Evolutionary conservation across 1,284 basidiomycete genomes (phyloP).

Genomic region (Fomes fomentarius): DNA sequence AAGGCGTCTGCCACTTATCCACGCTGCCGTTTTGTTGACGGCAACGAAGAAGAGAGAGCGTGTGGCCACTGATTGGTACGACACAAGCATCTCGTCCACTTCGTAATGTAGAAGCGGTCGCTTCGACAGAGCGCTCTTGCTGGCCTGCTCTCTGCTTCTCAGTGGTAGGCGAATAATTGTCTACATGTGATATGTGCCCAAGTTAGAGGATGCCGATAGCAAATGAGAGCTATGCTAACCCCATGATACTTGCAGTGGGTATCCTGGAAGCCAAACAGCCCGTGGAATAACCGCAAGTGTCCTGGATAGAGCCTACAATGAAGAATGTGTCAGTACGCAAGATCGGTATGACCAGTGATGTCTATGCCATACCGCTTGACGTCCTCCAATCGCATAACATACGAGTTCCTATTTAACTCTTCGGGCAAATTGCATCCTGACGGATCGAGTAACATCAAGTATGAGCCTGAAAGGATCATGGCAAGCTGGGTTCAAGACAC

Average conservation of each 20-base stretch:
- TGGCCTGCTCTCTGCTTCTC: constrained; percentile 23
- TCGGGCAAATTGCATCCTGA: constrained; percentile 41
- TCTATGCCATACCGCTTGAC: constrained; percentile 34
- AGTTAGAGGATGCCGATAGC: not conserved
- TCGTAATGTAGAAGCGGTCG: not conserved
- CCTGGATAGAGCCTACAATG: constrained; percentile 48
- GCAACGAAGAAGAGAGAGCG: constrained; percentile 20
- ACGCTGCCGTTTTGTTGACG: constrained; percentile 3
- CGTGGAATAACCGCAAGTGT: constrained; percentile 43
- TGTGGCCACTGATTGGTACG: constrained; percentile 4
- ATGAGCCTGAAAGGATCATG: constrained; percentile 46
- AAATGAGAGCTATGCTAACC: constrained; percentile 34
- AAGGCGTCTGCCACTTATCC: not conserved
- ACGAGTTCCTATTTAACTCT: constrained; percentile 27
- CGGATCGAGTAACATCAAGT: constrained; percentile 49
- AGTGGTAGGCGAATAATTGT: constrained; percentile 53
- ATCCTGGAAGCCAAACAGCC: constrained; percentile 42
- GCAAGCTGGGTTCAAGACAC: constrained; percentile 41
- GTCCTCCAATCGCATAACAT: constrained; percentile 29
- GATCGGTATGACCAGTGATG: not conserved
- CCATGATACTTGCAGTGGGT: constrained; percentile 37
- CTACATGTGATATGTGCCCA: constrained; percentile 31
- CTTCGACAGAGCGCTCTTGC: constrained; percentile 11
- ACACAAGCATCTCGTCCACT: constrained; percentile 14
- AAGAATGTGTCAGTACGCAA: no score